Conservation (phyloP, 192 early-diverging fungal species). For the Funneliformis geosporum region DNA sequence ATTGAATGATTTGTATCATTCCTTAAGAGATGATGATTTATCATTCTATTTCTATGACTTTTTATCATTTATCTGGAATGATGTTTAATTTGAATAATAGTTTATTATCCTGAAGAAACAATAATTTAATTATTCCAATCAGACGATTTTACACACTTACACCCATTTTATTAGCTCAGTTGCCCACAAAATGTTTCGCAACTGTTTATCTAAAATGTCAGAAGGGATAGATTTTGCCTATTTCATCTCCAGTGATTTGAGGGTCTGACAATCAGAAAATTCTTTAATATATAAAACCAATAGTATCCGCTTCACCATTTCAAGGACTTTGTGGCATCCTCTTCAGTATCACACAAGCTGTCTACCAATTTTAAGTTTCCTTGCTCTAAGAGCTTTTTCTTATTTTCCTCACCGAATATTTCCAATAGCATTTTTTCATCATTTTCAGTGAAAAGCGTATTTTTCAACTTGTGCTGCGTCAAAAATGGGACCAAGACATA, state of each 20-base stretch:
- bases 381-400: conserved; percentile 16
- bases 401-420: conserved; percentile 21
- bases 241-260: conserved; percentile 7
- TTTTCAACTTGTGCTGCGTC: conserved; percentile 15
- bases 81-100: no score
- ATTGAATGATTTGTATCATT: no score
- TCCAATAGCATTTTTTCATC: conserved; percentile 3
- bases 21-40: no score
- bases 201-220: conserved; percentile 19
- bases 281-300: conserved; percentile 20
- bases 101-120: no score
- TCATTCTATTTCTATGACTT: no score
- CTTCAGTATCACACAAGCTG: conserved; percentile 7
- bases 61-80: no score
- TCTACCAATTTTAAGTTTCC: conserved; percentile 9
- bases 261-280: conserved; percentile 6
- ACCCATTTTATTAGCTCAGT: conserved; percentile 29
- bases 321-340: conserved; percentile 17
- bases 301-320: conserved; percentile 24
- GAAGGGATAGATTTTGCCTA: conserved; percentile 16
- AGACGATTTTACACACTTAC: conserved; percentile 22
- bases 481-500: conserved; percentile 19
- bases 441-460: neutral
- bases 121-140: no score
- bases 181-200: conserved; percentile 17